Base-by-base conservation (phyloP, 1,139 yeast genomes). In the Suhomyces kunorum region DNA sequence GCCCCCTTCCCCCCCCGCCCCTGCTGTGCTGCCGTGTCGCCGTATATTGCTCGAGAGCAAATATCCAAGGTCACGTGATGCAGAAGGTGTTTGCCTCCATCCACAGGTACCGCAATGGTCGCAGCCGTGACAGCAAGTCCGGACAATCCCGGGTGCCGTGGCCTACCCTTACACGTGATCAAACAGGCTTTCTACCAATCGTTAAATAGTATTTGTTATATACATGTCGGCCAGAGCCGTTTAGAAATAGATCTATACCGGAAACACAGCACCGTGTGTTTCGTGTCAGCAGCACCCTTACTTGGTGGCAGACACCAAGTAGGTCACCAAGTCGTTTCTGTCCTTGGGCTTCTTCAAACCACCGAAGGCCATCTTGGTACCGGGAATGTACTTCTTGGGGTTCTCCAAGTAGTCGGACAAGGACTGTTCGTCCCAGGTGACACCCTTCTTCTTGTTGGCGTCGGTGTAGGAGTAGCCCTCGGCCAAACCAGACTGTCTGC, bases 281-380 rank as follows among this genome's bases (percentile, higher is more conserved):
- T 24, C 24, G 8, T 29, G 9, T 29, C 23, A 22, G 19, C 17
- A 19, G 20, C 18, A 27, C 19, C 40, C 38, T 71, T 80, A 80
- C 71, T 81, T 81, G 68, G 87, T 74, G 54, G 96, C 95, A 50
- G 70, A 68, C 58, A 76, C 79, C 76, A 90, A 81, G 86, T 88
- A 92, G 59, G 98, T 80, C 62, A 92, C 74, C 71, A 92, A 78
- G 70, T 92, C 98, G 76, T 88, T 87, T 83, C 98, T 88, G 80
- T 92, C 98, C 86, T 89, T 92, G 55, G 90, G 83, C 83, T 92
- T 92, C 92, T 92, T 92, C 74, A 92, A 83, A 76, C 98, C 98
- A 77, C 97, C 98, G 63, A 92, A 92, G 54, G 98, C 98, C 98
- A 92, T 92, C 85, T 92, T 92, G 78, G 98, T 92, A 74, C 98